Base-by-base conservation (phyloP, 2,329 filamentous ascomycete genomes). In the Remersonia thermophila region DNA sequence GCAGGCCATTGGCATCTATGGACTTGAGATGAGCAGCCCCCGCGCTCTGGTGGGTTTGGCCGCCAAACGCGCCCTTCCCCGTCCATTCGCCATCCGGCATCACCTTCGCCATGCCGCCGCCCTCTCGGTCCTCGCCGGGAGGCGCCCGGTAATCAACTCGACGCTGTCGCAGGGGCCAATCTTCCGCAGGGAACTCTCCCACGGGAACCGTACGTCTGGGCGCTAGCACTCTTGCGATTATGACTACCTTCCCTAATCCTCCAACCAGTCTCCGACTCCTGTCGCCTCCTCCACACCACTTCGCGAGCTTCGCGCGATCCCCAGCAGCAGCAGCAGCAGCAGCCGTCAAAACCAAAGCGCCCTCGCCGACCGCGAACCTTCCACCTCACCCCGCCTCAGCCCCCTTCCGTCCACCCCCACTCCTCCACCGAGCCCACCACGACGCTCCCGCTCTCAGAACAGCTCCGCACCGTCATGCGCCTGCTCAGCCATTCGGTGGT, bases 401-500 rank as follows among this genome's bases (percentile, higher is more conserved):
- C 53, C 3, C 60, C 62, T 1, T 57, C 57, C 0, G 47, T 55
- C 30, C 54, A 62, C 36, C 56, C 59, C 1, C 49, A 54, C 8
- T 47, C 49, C 26, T 40, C 43, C 32, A 15, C 39, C 23, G 16
- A 35, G 14, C 3, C 33, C 16, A 11, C 16, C 25, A 10, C 27
- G n/a, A n/a, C n/a, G n/a, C 27, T 17, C 5, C 16, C 39, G 15
- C 35, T 42, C 27, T 31, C 66, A 18, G 66, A 68, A 40, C 60
- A 69, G 35, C 57, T 73, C 15, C 69, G 67, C 38, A 56, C 59
- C 32, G 58, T 70, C 15, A 69, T 74, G 65, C 68, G 71, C 38
- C 62, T 67, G 11, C 56, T 75, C 10, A 58, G 66, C 3, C 65
- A 71, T 47, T 66, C 69, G 1, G 68, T 71, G 27, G 68, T 73